Percentiles rank a stretch among this genome's conserved stretches.
Conservation (phyloP, 2,329 filamentous ascomycete genomes). For the Trichoderma endophyticum region DNA sequence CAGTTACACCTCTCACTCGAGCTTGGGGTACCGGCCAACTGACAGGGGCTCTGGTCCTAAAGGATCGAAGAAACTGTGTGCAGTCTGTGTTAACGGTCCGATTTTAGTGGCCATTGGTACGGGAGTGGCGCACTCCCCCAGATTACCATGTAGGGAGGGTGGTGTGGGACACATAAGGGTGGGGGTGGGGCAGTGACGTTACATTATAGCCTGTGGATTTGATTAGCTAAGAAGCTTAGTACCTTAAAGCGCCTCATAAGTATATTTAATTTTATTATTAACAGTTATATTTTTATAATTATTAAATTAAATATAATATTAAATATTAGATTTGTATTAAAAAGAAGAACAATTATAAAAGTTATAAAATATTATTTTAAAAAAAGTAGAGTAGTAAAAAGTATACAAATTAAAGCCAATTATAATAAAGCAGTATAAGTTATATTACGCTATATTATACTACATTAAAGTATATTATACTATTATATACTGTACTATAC, state of each 20-base stretch:
- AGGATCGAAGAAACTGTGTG: neutral
- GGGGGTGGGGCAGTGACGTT: neutral
- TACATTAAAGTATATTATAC: no score
- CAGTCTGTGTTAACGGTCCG: conserved; percentile 4
- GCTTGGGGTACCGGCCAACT: neutral
- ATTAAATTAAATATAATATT: no score
- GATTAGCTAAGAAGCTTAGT: neutral
- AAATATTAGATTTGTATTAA: no score
- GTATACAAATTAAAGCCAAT: no score
- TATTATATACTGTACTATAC: no score
- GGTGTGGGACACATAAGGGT: neutral
- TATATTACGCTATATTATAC: no score
- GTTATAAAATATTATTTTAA: no score
- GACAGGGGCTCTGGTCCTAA: conserved; percentile 5
- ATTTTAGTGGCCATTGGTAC: conserved; percentile 3
- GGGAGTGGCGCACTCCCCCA: neutral
- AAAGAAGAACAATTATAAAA: no score
- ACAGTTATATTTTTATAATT: no score
- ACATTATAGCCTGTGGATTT: neutral
- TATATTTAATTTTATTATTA: no score
- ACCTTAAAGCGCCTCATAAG: neutral
- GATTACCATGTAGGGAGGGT: neutral
- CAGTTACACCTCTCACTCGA: neutral
- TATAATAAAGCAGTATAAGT: no score
- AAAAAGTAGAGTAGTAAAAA: no score